Evolutionary conservation across 768 basidiomycete genomes (phyloP).

Genomic region (Macrocybe gigantea): DNA sequence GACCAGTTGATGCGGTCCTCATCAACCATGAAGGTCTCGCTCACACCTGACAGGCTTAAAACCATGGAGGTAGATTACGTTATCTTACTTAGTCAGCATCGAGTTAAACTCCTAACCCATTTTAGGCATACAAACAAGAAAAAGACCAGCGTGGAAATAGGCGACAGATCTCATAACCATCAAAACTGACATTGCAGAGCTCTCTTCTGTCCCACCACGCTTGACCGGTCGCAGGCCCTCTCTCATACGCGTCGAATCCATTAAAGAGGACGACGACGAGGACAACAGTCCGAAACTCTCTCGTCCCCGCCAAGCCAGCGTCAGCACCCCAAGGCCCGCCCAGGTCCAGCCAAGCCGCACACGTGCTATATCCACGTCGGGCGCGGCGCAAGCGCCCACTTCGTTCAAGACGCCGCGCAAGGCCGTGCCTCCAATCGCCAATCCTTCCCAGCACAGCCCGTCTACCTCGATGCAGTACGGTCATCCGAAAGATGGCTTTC

Average conservation of each 20-base stretch:
- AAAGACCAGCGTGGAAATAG: slow-evolving; percentile 44
- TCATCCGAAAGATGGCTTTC: slow-evolving; percentile 26
- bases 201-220: slow-evolving; percentile 23
- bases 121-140: slow-evolving; percentile 70
- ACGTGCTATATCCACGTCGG: slow-evolving; percentile 36
- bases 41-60: slow-evolving; percentile 90
- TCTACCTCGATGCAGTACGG: slow-evolving; percentile 23
- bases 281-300: slow-evolving; percentile 29
- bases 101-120: slow-evolving; percentile 20
- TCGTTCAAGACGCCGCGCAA: slow-evolving; percentile 22
- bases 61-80: slow-evolving; percentile 79
- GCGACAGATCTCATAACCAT: slow-evolving; percentile 27
- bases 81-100: slow-evolving; percentile 26
- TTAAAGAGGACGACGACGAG: slow-evolving; percentile 58
- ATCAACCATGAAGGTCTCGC: slow-evolving; percentile 90
- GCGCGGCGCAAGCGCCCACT: slow-evolving; percentile 20
- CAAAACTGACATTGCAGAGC: slow-evolving; percentile 26
- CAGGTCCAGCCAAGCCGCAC: slow-evolving; percentile 19
- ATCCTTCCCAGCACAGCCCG: slow-evolving; percentile 18
- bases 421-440: slow-evolving; percentile 22
- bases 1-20: slow-evolving; percentile 89
- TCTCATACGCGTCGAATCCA: slow-evolving; percentile 56
- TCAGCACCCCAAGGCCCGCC: slow-evolving; percentile 23
- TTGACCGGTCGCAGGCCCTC: slow-evolving; percentile 34
- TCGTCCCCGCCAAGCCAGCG: slow-evolving; percentile 42